Evolutionary conservation across 2,329 filamentous ascomycete genomes (phyloP), one percentile per base, ranked within the genome.

Genomic region (Scleromitrula shiraiana): DNA sequence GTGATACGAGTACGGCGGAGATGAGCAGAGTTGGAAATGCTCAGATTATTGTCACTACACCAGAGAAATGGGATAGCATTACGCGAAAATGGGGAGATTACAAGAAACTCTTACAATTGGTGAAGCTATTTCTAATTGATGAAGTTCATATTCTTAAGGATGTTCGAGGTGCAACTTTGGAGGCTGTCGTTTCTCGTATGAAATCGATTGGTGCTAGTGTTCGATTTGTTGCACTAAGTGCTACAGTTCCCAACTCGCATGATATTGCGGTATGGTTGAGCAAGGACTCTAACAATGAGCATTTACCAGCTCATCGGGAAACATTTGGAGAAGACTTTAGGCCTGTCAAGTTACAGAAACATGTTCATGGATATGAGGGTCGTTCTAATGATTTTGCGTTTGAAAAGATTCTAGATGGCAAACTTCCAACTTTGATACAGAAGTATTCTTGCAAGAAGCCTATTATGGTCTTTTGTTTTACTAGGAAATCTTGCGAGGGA

Each of bases 11-110:
- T 30, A 71, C 76, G 43, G 66, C 69, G 5, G 80, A 90, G 55
- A 71, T 89, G 50, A 72, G 73, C 19, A 78, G 75, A 46, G 83
- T 91, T 5, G 82, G 88, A 51, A 78, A 73, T 56, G 87, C 87
- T 3, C 82, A 82, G 39, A 86, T 95, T 53, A 91, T 95, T 55
- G 76, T 94, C 53, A 93, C 88, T 0, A 95, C 88, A 0, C 88
- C 88, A 0, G 88, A 95, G 65, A 94, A 94, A 61, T 94, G 88
- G 88, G 88, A 95, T 62, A 91, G 86, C 51, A 82, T 93, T 63
- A 94, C 88, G 0, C 75, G 88, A 15, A 90, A 88, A 61, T 94
- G 88, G 88, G 80, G 82, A 56, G 88, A 94, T 57, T 84, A 94
- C 58, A 75, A 76, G 44, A 84, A 75, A 54, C 68, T 94, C 15